A percentile compares a stretch with the other conserved stretches of the same genome.
Evolutionary conservation across 2,329 filamentous ascomycete genomes (phyloP).

Genomic region (Epicoccum nigrum): DNA sequence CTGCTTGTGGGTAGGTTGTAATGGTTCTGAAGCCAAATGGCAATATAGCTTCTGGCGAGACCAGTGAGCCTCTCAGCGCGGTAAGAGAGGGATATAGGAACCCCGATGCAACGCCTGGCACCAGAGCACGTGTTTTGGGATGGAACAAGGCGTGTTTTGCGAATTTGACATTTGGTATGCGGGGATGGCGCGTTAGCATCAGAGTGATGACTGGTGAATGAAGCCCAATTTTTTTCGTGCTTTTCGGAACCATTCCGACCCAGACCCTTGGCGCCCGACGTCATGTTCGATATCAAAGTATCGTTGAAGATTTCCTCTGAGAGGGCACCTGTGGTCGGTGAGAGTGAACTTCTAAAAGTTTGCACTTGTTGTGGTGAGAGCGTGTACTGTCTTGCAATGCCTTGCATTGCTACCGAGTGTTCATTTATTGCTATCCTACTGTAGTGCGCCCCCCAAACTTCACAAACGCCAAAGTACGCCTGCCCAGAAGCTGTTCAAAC

Average conservation of each 20-base stretch:
- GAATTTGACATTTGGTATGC: constrained; percentile 44
- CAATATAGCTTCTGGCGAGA: background rate
- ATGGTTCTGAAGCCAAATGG: background rate
- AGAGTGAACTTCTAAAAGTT: no score
- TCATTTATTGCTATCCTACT: constrained; percentile 21
- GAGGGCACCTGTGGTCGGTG: no score
- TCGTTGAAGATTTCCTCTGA: background rate
- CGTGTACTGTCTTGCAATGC: background rate
- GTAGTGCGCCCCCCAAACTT: constrained; percentile 11
- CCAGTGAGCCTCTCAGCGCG: constrained; percentile 30
- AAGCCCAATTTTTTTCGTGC: constrained; percentile 34
- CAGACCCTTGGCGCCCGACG: constrained; percentile 29
- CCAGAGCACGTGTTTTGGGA: constrained; percentile 31
- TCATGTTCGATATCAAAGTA: constrained; percentile 24
- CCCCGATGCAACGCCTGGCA: constrained; percentile 32
- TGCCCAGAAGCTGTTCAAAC: constrained; percentile 14
- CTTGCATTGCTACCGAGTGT: constrained; percentile 5
- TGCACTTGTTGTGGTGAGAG: background rate
- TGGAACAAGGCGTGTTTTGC: constrained; percentile 18
- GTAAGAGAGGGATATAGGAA: constrained; percentile 19
- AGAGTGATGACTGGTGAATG: constrained; percentile 35
- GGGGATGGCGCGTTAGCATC: constrained; percentile 39
- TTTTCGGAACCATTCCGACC: constrained; percentile 34
- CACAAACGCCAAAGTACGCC: constrained; percentile 28
- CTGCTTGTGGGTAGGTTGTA: constrained; percentile 1